Evolutionary conservation across 2,329 filamentous ascomycete species (phyloP).

Genomic region (Xylaria sp.): DNA sequence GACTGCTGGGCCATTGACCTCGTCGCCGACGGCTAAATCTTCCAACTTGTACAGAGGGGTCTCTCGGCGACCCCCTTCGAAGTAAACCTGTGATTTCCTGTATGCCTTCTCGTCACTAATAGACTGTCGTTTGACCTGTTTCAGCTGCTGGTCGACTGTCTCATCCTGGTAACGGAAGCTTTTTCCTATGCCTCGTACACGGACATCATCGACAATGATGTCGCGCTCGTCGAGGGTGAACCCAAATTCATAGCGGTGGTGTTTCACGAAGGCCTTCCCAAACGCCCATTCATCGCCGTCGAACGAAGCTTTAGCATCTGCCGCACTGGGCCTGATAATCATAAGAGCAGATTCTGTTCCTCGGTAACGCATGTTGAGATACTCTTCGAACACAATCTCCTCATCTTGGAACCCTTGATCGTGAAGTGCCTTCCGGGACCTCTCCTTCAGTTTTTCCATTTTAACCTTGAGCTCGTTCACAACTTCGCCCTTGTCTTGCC

Average conservation of each 20-base stretch:
- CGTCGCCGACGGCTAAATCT: slow-evolving; percentile 76
- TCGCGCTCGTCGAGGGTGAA: slow-evolving; percentile 87
- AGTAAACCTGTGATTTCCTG: slow-evolving; percentile 78
- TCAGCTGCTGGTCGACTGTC: slow-evolving; percentile 86
- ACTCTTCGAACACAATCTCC: slow-evolving; percentile 87
- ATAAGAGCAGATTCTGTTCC: slow-evolving; percentile 92
- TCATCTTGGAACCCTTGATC: slow-evolving; percentile 82
- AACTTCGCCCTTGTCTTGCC: slow-evolving; percentile 67
- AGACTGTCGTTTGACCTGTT: slow-evolving; percentile 70
- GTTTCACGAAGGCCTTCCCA: slow-evolving; percentile 82
- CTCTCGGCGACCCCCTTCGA: slow-evolving; percentile 79
- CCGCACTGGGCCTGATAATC: slow-evolving; percentile 77
- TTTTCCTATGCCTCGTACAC: slow-evolving; percentile 88
- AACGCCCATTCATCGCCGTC: slow-evolving; percentile 80
- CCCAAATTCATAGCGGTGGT: slow-evolving; percentile 92
- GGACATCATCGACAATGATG: slow-evolving; percentile 89
- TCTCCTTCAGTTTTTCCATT: slow-evolving; percentile 82
- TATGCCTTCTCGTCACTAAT: slow-evolving; percentile 70
- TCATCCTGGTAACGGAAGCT: slow-evolving; percentile 82
- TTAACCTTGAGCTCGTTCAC: slow-evolving; percentile 73
- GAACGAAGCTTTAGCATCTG: slow-evolving; percentile 69
- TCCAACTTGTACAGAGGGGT: slow-evolving; percentile 87
- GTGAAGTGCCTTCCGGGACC: slow-evolving; percentile 72
- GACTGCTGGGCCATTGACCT: slow-evolving; percentile 82
- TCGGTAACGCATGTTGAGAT: slow-evolving; percentile 91